Evolutionary conservation across 2,329 filamentous ascomycete genomes (phyloP).

Genomic region (Chaetomiaceae sp.): DNA sequence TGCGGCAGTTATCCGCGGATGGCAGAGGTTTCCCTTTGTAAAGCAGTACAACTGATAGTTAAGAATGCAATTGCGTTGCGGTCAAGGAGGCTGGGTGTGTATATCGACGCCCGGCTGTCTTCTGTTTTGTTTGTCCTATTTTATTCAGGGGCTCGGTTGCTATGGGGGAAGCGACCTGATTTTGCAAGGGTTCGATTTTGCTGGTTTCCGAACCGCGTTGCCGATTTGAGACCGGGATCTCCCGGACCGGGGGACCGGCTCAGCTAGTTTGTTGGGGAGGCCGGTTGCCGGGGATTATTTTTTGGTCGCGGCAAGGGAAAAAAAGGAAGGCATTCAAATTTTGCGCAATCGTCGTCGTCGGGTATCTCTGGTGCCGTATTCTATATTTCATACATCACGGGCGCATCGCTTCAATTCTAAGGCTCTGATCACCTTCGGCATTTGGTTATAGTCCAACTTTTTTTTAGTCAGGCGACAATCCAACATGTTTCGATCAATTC

Average conservation of each 20-base stretch:
- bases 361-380: background rate
- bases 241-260: conserved; percentile 13
- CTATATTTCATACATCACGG: background rate
- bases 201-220: conserved; percentile 1
- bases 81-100: background rate
- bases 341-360: conserved; percentile 4
- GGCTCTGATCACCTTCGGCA: conserved; percentile 6
- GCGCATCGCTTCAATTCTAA: conserved; percentile 2
- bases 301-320: conserved; percentile 12
- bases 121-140: background rate
- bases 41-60: background rate
- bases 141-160: conserved; percentile 10
- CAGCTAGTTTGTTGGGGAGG: conserved; percentile 15
- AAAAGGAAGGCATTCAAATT: conserved; percentile 9
- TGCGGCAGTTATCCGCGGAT: background rate
- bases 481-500: conserved; percentile 37
- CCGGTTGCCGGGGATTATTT: background rate
- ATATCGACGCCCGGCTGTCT: background rate
- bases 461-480: conserved; percentile 14
- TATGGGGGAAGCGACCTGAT: background rate
- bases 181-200: background rate
- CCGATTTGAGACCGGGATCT: conserved; percentile 14
- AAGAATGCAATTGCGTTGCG: conserved; percentile 1
- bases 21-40: background rate
- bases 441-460: conserved; percentile 6